Percentiles rank a stretch among this genome's conserved stretches.
phyloP scores from a whole-genome alignment of 1,284 basidiomycete species.

The Fomitopsis palustris region DNA sequence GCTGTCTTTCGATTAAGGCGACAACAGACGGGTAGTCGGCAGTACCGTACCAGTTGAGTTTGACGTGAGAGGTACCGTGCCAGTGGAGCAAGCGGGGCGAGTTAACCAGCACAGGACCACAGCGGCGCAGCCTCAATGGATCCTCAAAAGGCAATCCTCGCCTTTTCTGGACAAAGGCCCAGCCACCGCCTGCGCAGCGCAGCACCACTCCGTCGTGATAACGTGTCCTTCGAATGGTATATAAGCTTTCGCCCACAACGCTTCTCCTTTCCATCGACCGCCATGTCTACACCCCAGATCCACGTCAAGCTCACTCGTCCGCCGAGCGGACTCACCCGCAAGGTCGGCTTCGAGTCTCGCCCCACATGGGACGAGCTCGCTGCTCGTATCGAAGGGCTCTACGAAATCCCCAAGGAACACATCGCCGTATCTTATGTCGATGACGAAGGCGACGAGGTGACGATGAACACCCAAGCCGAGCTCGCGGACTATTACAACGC shows the following conservation, averaged over 20 bases:
- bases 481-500: constrained; percentile 54
- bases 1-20: too few species aligned
- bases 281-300: neutral
- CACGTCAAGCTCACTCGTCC: constrained; percentile 29
- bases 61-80: too few species aligned
- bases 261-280: neutral
- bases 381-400: constrained; percentile 50
- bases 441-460: constrained; percentile 66
- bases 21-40: too few species aligned
- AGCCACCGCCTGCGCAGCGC: neutral
- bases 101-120: neutral
- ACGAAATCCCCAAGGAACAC: constrained; percentile 48
- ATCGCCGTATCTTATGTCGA: constrained; percentile 70
- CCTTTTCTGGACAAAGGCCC: neutral
- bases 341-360: constrained; percentile 45
- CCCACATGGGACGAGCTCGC: constrained; percentile 59
- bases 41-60: too few species aligned
- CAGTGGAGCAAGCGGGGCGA: too few species aligned
- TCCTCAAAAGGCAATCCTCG: neutral
- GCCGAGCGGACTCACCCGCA: constrained; percentile 43
- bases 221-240: neutral
- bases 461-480: constrained; percentile 67
- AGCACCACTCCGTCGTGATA: neutral
- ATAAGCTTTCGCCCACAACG: neutral
- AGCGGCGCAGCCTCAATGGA: neutral